A percentile compares a stretch with the other conserved stretches of the same genome.
Evolutionary conservation across 768 basidiomycete genomes (phyloP).

Genomic region (Collybiopsis confluens): DNA sequence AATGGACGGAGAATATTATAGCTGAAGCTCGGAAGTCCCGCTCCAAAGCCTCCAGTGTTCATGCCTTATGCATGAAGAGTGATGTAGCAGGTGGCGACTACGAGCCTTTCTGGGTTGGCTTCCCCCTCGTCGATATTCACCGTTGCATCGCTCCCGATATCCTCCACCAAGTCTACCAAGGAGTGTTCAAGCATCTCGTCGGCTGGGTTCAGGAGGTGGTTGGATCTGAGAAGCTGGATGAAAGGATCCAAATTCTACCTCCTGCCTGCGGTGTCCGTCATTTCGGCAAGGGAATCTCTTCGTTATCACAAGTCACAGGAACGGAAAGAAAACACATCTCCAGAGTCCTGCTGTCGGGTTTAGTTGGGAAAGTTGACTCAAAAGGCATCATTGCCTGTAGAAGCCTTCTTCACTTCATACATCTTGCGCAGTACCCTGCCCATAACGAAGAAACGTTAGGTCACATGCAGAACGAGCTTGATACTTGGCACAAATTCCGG

Average conservation of each 20-base stretch:
- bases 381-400: constrained; percentile 13
- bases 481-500: constrained; percentile 18
- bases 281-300: constrained; percentile 33
- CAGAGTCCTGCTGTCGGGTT: constrained; percentile 20
- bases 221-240: constrained; percentile 31
- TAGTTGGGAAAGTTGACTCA: constrained; percentile 18
- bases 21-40: neutral
- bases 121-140: no score
- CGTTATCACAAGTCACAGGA: constrained; percentile 34
- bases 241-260: constrained; percentile 26
- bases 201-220: constrained; percentile 25
- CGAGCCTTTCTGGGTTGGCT: constrained; percentile 36
- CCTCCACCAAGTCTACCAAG: no score
- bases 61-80: neutral
- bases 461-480: constrained; percentile 12
- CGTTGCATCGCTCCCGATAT: no score
- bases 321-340: no score
- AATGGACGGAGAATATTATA: neutral
- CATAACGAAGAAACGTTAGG: constrained; percentile 15
- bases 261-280: constrained; percentile 24
- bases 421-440: constrained; percentile 13
- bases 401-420: constrained; percentile 31
- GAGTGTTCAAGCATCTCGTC: constrained; percentile 40
- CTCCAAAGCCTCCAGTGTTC: no score
- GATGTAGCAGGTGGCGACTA: neutral